Percentiles rank a stretch among this genome's conserved stretches.
Evolutionary conservation across 345 rosid species (phyloP).

Genomic region (Anacardium occidentale): DNA sequence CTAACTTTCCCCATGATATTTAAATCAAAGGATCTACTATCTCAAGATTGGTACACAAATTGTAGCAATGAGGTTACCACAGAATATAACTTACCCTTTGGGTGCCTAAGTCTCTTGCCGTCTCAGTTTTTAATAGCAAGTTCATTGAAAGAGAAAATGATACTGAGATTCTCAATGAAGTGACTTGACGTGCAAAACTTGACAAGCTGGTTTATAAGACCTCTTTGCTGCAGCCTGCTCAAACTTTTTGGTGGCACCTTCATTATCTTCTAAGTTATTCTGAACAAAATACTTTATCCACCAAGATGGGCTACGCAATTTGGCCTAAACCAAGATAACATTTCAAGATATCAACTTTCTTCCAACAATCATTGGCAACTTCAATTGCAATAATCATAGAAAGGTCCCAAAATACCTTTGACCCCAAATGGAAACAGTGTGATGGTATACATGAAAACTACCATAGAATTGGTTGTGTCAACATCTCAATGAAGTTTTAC

Average conservation of each 20-base stretch:
- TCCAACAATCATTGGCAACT: background rate
- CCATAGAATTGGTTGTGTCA: background rate
- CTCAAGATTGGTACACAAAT: slow-evolving; percentile 4
- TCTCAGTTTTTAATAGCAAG: slow-evolving; percentile 8
- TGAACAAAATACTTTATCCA: slow-evolving; percentile 74
- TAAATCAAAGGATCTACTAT: background rate
- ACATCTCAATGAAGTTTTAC: background rate
- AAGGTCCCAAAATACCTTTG: background rate
- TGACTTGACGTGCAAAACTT: slow-evolving; percentile 81
- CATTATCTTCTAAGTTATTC: slow-evolving; percentile 63
- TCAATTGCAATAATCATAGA: background rate
- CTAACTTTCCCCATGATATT: background rate
- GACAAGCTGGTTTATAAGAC: slow-evolving; percentile 72
- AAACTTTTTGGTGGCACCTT: slow-evolving; percentile 67
- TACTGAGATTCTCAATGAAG: slow-evolving; percentile 29
- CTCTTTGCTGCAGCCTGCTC: slow-evolving; percentile 59
- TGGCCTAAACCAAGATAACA: slow-evolving; percentile 52
- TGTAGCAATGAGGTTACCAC: background rate
- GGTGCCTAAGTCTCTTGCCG: slow-evolving; percentile 12
- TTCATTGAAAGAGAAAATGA: background rate
- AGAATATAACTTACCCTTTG: slow-evolving; percentile 20
- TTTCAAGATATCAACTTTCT: slow-evolving; percentile 7
- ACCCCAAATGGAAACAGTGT: background rate
- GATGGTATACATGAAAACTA: background rate
- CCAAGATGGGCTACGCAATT: slow-evolving; percentile 84